Base-by-base conservation (phyloP, 495 filamentous ascomycete genomes). In the Amniculicola lignicola region DNA sequence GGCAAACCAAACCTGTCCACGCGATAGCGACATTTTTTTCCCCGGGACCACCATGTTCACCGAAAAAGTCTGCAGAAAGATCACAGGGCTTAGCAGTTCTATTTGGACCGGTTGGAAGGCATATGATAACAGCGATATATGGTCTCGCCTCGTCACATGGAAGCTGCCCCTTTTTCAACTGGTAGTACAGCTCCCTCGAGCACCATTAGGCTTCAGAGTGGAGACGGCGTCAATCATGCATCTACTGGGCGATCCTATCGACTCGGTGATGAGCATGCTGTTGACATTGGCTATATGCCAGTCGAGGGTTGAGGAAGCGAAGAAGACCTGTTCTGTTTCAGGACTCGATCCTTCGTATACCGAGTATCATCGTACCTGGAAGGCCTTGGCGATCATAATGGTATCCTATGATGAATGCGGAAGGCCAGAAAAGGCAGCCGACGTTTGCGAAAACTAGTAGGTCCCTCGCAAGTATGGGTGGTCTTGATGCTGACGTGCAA, bases 381-480 rank as follows among this genome's bases (percentile, higher is more conserved):
- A 56, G 41, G 43, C 42, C 3, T 18, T 56, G 10, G 41, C 52
- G 3, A 56, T 56, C 29, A 48, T 56, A 12, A 38, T 56, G 33
- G 36, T 56, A 4, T 56, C 52, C 12, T 56, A 56, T 23, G 52
- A 56, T 22, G 52, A 56, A 31, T 56, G 52, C 21, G 52, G 52
- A 44, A 38, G 19, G 15, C 18, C 31, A 11, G 47, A 51, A 10
- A 51, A 51, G 21, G 47, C 21, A 21, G 21, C 22, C 15, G 18
- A 25, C 18, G 3, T 40, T 25, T 40, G 35, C 23, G 11, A 28
- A 38, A 15, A 51, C 19, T 51, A 31, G 47, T 51, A 46, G 24
- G 39, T 16, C 11, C 18, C 14, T 10, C 27, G 4, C 4, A 44
- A 21, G 10, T 31, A 12, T 14, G 14, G 12, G 27, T 4, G 4